Evolutionary conservation across 805 yeast species (phyloP).

Genomic region (Candida coquimbonensis): DNA sequence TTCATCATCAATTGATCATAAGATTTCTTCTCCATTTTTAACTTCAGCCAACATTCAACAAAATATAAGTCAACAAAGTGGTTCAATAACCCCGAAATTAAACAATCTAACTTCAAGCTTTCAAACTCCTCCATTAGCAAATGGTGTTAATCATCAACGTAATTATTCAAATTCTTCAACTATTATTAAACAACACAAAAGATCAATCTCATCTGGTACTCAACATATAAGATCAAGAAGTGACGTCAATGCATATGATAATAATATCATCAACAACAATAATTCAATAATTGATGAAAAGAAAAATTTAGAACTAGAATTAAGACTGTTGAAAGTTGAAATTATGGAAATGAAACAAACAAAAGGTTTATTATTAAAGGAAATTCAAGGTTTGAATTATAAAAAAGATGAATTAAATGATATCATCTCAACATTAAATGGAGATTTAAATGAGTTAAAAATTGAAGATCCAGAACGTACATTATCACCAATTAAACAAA

Average conservation of each 20-base stretch:
- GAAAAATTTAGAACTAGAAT: slow-evolving; percentile 26
- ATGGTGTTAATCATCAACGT: slow-evolving; percentile 1
- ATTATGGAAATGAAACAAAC: slow-evolving; percentile 34
- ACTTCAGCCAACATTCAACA: slow-evolving; percentile 8
- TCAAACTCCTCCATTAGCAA: slow-evolving; percentile 22
- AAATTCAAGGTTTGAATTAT: slow-evolving; percentile 42
- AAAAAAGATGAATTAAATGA: slow-evolving; percentile 39
- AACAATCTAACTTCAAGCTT: slow-evolving; percentile 17
- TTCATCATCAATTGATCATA: slow-evolving; percentile 19
- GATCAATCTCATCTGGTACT: background rate
- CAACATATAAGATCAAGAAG: slow-evolving; percentile 6
- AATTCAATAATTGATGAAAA: slow-evolving; percentile 9
- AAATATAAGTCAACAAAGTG: background rate
- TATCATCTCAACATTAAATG: slow-evolving; percentile 35
- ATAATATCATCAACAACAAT: background rate
- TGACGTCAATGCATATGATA: background rate
- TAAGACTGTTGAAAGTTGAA: slow-evolving; percentile 35
- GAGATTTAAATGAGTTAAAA: slow-evolving; percentile 18
- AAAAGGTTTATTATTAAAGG: slow-evolving; percentile 39
- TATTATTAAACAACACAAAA: background rate
- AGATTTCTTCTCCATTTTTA: slow-evolving; percentile 20
- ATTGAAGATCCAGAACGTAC: background rate
- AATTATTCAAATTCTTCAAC: slow-evolving; percentile 3
- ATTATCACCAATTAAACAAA: background rate
- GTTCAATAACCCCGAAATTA: slow-evolving; percentile 10